phyloP scores from a whole-genome alignment of 108 stramenopile genomes.

The Skeletonema grethae region DNA sequence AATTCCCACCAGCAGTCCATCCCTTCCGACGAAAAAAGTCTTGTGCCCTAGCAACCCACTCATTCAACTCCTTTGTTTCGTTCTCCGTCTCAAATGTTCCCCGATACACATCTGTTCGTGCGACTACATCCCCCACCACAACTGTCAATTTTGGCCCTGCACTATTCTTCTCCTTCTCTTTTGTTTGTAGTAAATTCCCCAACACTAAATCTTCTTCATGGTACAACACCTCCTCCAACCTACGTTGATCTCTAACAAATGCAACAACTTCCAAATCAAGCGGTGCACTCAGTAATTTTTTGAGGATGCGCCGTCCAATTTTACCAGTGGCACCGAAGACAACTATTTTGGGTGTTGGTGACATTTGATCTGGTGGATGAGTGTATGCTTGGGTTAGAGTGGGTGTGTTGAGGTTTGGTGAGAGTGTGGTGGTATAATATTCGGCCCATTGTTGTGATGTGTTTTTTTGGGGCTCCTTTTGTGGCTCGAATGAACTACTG shows the following conservation, averaged over 20 bases:
- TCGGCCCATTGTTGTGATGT: background rate
- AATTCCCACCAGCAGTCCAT: background rate
- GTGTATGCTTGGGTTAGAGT: constrained; percentile 6
- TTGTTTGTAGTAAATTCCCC: constrained; percentile 3
- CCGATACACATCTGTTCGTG: constrained; percentile 25
- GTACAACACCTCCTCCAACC: constrained; percentile 56
- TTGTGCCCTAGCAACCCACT: constrained; percentile 7
- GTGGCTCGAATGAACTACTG: background rate
- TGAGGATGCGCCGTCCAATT: constrained; percentile 61
- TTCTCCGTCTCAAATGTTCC: background rate
- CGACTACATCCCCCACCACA: constrained; percentile 64
- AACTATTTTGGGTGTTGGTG: constrained; percentile 42
- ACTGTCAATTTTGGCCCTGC: constrained; percentile 62
- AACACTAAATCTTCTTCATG: constrained; percentile 46
- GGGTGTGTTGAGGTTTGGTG: background rate
- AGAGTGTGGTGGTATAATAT: background rate
- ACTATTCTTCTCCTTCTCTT: background rate
- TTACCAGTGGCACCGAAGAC: constrained; percentile 70
- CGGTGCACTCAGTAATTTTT: constrained; percentile 50
- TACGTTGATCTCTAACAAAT: constrained; percentile 57
- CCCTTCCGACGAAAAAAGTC: background rate
- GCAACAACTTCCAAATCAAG: constrained; percentile 74
- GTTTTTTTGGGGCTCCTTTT: background rate
- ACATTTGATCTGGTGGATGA: background rate
- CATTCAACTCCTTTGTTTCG: background rate